Evolutionary conservation across 2,329 filamentous ascomycete genomes (phyloP), one percentile per base, ranked within the genome.

Genomic region (Dothideomycetes sp.): DNA sequence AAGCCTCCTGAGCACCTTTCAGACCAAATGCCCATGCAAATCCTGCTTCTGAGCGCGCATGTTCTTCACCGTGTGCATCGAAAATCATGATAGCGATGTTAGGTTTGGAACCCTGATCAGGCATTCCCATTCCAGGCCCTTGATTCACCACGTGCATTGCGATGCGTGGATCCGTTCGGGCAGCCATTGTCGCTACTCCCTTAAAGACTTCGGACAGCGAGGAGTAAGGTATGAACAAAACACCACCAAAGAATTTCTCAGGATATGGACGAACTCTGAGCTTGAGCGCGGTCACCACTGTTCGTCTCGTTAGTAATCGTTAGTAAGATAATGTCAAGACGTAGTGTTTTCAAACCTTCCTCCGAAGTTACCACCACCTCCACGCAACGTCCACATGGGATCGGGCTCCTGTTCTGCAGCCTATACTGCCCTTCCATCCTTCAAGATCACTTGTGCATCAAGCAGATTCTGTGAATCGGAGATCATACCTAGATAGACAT

Each of bases 361-460:
- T 12, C 55, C 58, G 43, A 61, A 62, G 32, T 55, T 54, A 2
- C 60, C 61, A 5, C 61, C 63, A n/a, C 60, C 60, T 2, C 62
- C 63, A n/a, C 63, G 53, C n/a, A 65, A 46, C 3, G 60, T 61
- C 63, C 62, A 67, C 19, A 65, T 50, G 2, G 65, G 52, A 13
- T 65, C 62, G 3, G 62, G 58, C 38, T 64, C 25, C 9, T 28
- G 59, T 19, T 49, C 15, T 9, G 54, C 56, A 2, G 62, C 62
- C 63, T 62, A 65, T 2, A 63, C 39, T 4, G 56, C 47, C 1
- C 47, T 46, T 1, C 64, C 64, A 41, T 65, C 59, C 6, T 53
- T 47, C 19, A 59, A 53, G 18, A 64, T 58, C 7, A 66, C 49
- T 34, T 63, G 53, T 3, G 55, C 58, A 45, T 65, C 62, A 1